Conservation (phyloP, 805 yeast genomes). For the Ogataea dorogensis region DNA sequence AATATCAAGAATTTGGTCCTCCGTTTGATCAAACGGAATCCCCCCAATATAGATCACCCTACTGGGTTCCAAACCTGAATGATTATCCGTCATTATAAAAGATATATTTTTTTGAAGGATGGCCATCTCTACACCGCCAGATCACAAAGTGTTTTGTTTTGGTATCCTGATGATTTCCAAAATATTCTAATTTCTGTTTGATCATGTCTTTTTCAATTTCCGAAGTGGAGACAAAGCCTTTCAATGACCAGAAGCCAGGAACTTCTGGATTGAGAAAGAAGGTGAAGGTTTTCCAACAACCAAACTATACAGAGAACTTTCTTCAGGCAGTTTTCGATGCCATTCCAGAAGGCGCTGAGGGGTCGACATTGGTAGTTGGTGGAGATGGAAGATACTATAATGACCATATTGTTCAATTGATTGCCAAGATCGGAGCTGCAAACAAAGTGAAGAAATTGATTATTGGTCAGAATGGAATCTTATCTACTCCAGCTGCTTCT, state of each 20-base stretch:
- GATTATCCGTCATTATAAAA: conserved; percentile 6
- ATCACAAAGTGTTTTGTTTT: not conserved
- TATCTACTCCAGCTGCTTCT: conserved; percentile 97
- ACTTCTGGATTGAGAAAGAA: conserved; percentile 95
- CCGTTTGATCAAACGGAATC: conserved; percentile 91
- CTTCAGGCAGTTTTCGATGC: conserved; percentile 81
- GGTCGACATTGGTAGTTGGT: conserved; percentile 81
- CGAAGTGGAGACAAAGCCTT: conserved; percentile 64
- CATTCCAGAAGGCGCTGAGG: conserved; percentile 84
- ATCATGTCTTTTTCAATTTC: conserved; percentile 20
- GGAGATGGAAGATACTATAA: conserved; percentile 97
- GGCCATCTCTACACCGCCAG: conserved; percentile 9
- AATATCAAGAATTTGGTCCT: conserved; percentile 82
- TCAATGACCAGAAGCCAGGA: conserved; percentile 93
- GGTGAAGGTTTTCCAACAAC: conserved; percentile 74
- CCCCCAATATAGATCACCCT: conserved; percentile 74
- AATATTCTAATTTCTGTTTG: not conserved
- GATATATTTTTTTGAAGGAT: not conserved
- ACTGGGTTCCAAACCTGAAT: conserved; percentile 28
- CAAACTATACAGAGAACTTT: conserved; percentile 89
- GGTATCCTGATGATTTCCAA: not conserved
- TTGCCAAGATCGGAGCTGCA: conserved; percentile 82
- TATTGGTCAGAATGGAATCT: conserved; percentile 82
- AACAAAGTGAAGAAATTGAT: conserved; percentile 85
- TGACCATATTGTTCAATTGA: conserved; percentile 73